These are phyloP conservation scores for Cnidoscolus chayamansa DNA, from an alignment of 441 rosid genomes.

Conservation along the genomic window DNA sequence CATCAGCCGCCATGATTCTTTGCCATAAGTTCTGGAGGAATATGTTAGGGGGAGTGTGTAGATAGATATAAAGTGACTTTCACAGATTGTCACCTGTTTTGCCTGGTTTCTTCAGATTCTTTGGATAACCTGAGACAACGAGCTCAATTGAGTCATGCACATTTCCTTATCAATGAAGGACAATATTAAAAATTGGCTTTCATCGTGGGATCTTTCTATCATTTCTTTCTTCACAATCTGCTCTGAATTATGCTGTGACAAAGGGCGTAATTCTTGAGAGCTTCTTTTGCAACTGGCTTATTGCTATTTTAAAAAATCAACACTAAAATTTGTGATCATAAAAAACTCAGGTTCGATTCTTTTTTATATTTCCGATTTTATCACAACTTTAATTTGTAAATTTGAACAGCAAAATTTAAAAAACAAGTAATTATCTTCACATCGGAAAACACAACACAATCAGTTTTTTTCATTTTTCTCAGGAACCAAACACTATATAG, in stretches of 20 bases:
- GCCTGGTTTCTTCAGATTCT: conserved; percentile 26
- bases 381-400: too few relatives aligned
- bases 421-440: too few relatives aligned
- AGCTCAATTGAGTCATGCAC: conserved; percentile 17
- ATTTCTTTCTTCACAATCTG: neutral
- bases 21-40: conserved; percentile 16
- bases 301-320: too few relatives aligned
- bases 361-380: too few relatives aligned
- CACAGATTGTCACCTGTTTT: conserved; percentile 19
- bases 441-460: too few relatives aligned
- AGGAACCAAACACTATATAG: too few relatives aligned
- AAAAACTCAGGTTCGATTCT: too few relatives aligned
- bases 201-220: neutral
- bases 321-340: too few relatives aligned
- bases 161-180: conserved; percentile 12
- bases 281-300: too few relatives aligned
- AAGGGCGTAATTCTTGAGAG: too few relatives aligned
- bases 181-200: neutral
- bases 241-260: neutral
- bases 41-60: conserved; percentile 14
- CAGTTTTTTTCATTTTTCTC: too few relatives aligned
- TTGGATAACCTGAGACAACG: conserved; percentile 19
- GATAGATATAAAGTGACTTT: conserved; percentile 31
- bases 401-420: too few relatives aligned
- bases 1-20: conserved; percentile 16